Base-by-base conservation (phyloP, 2,329 filamentous ascomycete genomes). In the Chaetothyriales sp. region DNA sequence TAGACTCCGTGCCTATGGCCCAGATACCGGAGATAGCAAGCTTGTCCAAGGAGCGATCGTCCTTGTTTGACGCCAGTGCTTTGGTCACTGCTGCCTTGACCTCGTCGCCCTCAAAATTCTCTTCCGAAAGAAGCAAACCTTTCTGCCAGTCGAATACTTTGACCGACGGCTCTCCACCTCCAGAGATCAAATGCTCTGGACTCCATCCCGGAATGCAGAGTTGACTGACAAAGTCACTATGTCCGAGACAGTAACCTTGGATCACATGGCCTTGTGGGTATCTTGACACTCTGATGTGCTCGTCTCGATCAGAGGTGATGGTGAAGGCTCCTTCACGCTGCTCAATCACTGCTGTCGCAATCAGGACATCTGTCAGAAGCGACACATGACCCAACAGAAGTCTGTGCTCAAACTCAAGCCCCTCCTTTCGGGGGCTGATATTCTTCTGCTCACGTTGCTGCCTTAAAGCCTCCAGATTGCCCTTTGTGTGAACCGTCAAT, bases 321-420 rank as follows among this genome's bases (percentile, higher is more conserved):
- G 86, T 77, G 59, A 82, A 84, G 48, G 65, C 70, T 49, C 74
- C 72, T n/a, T 63, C 57, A 39, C 66, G 65, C 18, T 65, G 65
- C 8, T 59, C 50, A 53, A 69, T 55, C 57, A 72, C 63, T 62
- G 72, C 62, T n/a, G 68, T 70, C 5, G 73, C 74, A 43, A 79
- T 72, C 2, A 73, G 66, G 48, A 95, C 65, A 61, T 86, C 82
- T 1, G 89, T 95, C 47, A 98, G 78, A 79, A 96, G 85, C 0
- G 90, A 95, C 12, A 98, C 92, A 67, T 98, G 92, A 10, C 92
- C 92, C 0, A 98, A 78, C 6, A 95, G 72, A 0, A 95, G 73
- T 39, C 81, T 78, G 59, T 87, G 79, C 59, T 87, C 82, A 63
- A 94, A 94, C 22, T 71, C 64, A 2, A 71, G 66, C 15, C 71